These are phyloP conservation scores for Ganoderma meredithae DNA, from an alignment of 1,284 basidiomycete genomes.

Conservation along the genomic window DNA sequence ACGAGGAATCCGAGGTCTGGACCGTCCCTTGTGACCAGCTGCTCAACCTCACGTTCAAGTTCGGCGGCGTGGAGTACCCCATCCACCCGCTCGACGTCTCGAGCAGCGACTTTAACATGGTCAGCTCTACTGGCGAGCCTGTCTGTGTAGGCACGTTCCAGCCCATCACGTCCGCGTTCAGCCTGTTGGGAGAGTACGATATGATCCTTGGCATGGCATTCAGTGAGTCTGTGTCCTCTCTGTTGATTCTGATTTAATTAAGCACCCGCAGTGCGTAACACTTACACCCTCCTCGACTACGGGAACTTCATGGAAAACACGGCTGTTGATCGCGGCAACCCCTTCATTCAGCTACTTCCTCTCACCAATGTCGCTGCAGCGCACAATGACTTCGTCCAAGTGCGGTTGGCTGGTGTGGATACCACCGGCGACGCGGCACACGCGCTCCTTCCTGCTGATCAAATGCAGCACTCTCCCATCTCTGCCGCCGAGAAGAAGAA, in stretches of 20 bases:
- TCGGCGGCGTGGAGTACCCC: constrained; percentile 72
- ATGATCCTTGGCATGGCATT: constrained; percentile 86
- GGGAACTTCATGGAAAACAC: constrained; percentile 60
- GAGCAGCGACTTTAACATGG: constrained; percentile 67
- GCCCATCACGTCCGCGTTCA: constrained; percentile 82
- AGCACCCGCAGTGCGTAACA: constrained; percentile 65
- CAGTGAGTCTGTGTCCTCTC: constrained; percentile 52
- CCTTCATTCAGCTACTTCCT: constrained; percentile 69
- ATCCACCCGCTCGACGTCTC: constrained; percentile 78
- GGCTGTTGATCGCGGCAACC: constrained; percentile 46
- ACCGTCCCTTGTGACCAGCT: constrained; percentile 76
- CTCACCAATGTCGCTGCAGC: constrained; percentile 48
- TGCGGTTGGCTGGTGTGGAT: constrained; percentile 58
- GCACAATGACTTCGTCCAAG: constrained; percentile 58
- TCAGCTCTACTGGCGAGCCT: constrained; percentile 61
- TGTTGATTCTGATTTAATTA: neutral
- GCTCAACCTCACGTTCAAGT: constrained; percentile 73
- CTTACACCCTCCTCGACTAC: constrained; percentile 66
- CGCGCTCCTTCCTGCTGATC: constrained; percentile 56
- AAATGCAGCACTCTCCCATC: constrained; percentile 71
- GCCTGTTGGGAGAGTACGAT: constrained; percentile 77
- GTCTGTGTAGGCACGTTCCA: constrained; percentile 80
- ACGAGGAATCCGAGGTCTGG: constrained; percentile 65
- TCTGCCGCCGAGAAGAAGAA: constrained; percentile 74
- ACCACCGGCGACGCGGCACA: constrained; percentile 44